Base-by-base conservation (phyloP, 495 filamentous ascomycete genomes). In the Copromyces sp. region DNA sequence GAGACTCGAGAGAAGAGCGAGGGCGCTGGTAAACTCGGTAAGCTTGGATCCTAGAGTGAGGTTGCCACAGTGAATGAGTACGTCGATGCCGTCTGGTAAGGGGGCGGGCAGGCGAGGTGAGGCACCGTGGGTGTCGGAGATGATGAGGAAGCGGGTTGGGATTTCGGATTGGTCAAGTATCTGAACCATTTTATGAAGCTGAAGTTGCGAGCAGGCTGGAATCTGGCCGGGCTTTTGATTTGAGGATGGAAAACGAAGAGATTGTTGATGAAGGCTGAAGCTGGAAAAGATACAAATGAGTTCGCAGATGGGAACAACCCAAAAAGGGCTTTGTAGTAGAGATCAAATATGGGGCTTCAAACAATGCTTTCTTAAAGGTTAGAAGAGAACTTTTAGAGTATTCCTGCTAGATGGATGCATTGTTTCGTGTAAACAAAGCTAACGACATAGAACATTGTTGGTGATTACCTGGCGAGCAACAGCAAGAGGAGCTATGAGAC, bases 1-100 rank as follows among this genome's bases (percentile, higher is more conserved):
- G 65, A 89, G 74, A 29, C 14, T 29, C 24, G 76, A 76, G 20
- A 94, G 80, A 79, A 90, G 84, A 7, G 82, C 73, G 24, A 92
- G 73, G 14, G 83, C 82, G n/a, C 73, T 69, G 24, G 83, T 76
- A 74, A 89, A 88, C 74, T 92, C 85, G 53, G 77, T 69, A 7
- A 84, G 69, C 16, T 82, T 83, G 2, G 90, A 90, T 71, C 85
- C 78, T 73, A 85, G 84, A 12, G 91, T 93, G 37, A 93, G 79
- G 78, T 93, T 90, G 69, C 91, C 90, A 72, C 87, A 89, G 78
- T 93, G 91, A 11, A 94, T 82, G 29, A 90, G 81, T 68, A 93
- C 83, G 78, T 93, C 86, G 47, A 37, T 37, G 35, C 35, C 5
- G 35, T 37, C 5, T 37, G 35, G 35, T 37, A 37, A 37, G 42